Base-by-base conservation (phyloP, 2,329 filamentous ascomycete species). In the Xylaria sp. region DNA sequence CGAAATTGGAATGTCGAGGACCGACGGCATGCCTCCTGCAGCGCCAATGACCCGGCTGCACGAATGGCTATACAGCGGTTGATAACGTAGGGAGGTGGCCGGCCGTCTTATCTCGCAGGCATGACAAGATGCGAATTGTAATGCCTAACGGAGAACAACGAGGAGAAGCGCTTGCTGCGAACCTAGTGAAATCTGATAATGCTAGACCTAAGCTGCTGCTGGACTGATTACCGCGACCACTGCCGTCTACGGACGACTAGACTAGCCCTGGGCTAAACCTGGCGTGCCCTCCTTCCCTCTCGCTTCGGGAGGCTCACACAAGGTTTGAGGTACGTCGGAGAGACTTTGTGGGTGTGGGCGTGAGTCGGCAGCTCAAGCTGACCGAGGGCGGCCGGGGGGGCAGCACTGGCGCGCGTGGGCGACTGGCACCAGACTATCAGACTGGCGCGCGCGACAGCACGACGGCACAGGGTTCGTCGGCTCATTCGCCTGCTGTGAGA, bases 121-220 rank as follows among this genome's bases (percentile, higher is more conserved):
- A 70, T 72, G 71, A 73, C 71, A 67, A 68, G 67, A 72, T 65
- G 63, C 53, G 64, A 70, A 72, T 68, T 67, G 70, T 73, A 68
- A 72, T 66, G 58, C 54, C 54, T 58, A 66, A 58, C 67, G n/a
- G n/a, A n/a, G n/a, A 41, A 53, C 53, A 62, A 54, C 46, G 35
- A 51, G 35, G 46, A 21, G 61, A 64, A 40, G 17, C 44, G 38
- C 29, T 54, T 51, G 56, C 58, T 38, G 27, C 44, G 10, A 43
- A 44, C 23, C 37, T 52, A 53, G 57, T 21, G 56, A 61, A 54
- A 54, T 55, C 54, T 63, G 55, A 65, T 59, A 63, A 56, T 60
- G 60, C 44, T 31, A 19, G 21, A 13, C 5, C n/a, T n/a, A n/a
- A n/a, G 40, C 41, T 47, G 31, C 23, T 15, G 25, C 27, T 27